Evolutionary conservation across 257 asterid species (phyloP).

Genomic region (Plantago elongata): DNA sequence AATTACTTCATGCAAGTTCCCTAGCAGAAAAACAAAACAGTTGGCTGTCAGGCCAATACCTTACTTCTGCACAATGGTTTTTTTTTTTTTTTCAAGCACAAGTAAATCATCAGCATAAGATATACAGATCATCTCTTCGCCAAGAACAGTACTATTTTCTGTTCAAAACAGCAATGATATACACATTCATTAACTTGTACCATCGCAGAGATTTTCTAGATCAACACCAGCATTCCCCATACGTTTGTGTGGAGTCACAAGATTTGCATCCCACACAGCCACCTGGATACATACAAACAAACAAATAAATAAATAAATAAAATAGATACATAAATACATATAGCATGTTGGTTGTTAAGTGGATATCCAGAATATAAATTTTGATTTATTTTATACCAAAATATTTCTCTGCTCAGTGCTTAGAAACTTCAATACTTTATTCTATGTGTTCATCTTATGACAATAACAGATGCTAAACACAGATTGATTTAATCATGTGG

Average conservation of each 20-base stretch:
- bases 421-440: background rate
- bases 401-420: no score
- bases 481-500: no score
- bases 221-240: conserved; percentile 84
- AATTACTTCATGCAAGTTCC: conserved; percentile 66
- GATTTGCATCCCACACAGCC: conserved; percentile 99
- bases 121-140: no score
- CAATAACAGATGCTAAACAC: background rate
- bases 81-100: background rate
- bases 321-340: conserved; percentile 11
- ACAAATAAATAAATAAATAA: conserved; percentile 12
- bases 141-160: no score
- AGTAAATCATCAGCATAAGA: no score
- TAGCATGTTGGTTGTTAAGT: background rate
- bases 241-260: conserved; percentile 94
- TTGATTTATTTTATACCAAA: background rate
- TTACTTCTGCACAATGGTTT: conserved; percentile 4
- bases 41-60: conserved; percentile 17
- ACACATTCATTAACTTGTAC: conserved; percentile 37
- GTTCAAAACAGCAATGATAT: background rate
- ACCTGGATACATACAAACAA: conserved; percentile 41
- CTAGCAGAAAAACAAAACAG: conserved; percentile 40
- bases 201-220: conserved; percentile 74
- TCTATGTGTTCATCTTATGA: background rate
- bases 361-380: conserved; percentile 13